Evolutionary conservation across 2,329 filamentous ascomycete species (phyloP), one percentile per base, ranked within the genome.

Genomic region (Ceratocystis cubensis): DNA sequence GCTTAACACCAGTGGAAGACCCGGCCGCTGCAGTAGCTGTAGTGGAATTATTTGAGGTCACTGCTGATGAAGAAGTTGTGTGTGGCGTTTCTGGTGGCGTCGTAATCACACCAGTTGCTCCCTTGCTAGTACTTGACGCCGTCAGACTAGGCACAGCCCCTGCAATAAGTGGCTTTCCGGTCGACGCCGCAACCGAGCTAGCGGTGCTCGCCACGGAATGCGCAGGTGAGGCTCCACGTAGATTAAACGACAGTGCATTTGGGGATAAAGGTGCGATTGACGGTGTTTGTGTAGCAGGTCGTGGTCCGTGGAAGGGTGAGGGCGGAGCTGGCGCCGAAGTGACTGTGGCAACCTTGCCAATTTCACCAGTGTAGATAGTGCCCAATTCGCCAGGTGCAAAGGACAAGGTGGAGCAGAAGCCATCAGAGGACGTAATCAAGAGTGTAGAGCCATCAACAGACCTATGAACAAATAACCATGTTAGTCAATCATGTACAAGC

Each of bases 351-450:
- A 66, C 82, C 83, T 71, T 88, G 86, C 63, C 78, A 81, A 3
- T 87, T 85, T 90, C 85, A 41, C 87, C 87, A 7, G 85, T 86
- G 74, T 95, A 95, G 4, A 85, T 77, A 70, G 93, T 86, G 13
- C 94, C 94, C 0, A 99, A 79, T 75, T 99, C 94, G 7, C 90
- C 89, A 1, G 88, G 79, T 1, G 84, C 76, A 73, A 99, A 99
- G 0, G 91, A 88, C 5, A 99, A 79, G 0, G 89, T 88, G 0
- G 94, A 99, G 75, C 94, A 99, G 78, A 97, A 99, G 0, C 94
- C 94, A 75, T 99, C 94, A 0, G 94, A 96, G 0, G 94, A 99
- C n/a, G 91, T 94, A 78, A 99, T 95, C 63, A 99, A 81, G 25
- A 99, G 79, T 1, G 79, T 80, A 37, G 76, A 71, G 44, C 81